Conservation (phyloP, 805 yeast species). For the Barnettozyma salicaria region DNA sequence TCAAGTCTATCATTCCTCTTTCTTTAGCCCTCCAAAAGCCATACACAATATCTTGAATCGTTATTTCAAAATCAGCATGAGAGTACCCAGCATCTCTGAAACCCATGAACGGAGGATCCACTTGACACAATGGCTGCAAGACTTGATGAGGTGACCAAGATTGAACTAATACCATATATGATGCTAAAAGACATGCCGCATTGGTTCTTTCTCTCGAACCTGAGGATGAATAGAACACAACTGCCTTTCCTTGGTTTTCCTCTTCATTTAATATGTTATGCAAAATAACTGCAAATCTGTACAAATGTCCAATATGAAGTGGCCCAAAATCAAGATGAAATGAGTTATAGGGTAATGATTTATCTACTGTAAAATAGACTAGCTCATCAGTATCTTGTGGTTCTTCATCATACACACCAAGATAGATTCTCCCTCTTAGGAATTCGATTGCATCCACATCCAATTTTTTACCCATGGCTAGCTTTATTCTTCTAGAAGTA, state of each 20-base stretch:
- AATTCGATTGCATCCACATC: constrained; percentile 50
- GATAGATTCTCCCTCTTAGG: constrained; percentile 52
- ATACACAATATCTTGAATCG: constrained; percentile 91
- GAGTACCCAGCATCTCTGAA: constrained; percentile 98
- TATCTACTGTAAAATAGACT: constrained; percentile 89
- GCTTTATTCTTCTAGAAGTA: background rate
- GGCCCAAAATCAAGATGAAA: constrained; percentile 98
- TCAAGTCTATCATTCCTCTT: constrained; percentile 79
- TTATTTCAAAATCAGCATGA: constrained; percentile 86
- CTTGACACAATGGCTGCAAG: constrained; percentile 86
- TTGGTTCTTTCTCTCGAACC: constrained; percentile 80
- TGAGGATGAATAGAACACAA: constrained; percentile 82
- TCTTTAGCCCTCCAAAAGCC: constrained; percentile 98
- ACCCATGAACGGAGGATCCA: constrained; percentile 88
- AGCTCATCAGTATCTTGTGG: constrained; percentile 73
- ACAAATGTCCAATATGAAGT: constrained; percentile 83
- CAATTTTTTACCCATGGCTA: constrained; percentile 45
- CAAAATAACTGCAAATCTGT: constrained; percentile 89
- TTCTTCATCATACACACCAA: constrained; percentile 78
- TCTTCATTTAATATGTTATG: constrained; percentile 89
- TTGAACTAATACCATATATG: constrained; percentile 92
- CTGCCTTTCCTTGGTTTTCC: constrained; percentile 77
- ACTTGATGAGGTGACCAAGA: constrained; percentile 99
- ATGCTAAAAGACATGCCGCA: constrained; percentile 89
- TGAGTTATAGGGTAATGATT: constrained; percentile 86